Evolutionary conservation across 768 basidiomycete genomes (phyloP), one percentile per base, ranked within the genome.

Genomic region (Kwoniella sp.): DNA sequence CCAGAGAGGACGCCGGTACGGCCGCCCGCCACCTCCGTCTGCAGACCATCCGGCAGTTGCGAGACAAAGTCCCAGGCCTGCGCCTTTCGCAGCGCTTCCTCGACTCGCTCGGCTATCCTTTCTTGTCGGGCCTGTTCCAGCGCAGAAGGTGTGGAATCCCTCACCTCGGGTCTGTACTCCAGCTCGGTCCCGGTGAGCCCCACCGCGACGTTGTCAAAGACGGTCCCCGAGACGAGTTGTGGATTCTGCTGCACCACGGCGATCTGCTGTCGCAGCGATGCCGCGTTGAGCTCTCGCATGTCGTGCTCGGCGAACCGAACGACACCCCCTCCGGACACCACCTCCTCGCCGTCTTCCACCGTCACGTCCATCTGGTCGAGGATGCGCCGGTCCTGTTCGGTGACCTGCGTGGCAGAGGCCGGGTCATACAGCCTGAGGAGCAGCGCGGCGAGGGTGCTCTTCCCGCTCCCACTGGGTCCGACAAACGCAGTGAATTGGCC

Each of bases 201-300:
- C 28, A 59, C 46, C 11, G 69, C 70, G 34, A 74, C 70, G 46
- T 74, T 74, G 36, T 74, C 66, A 34, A 73, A 65, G 23, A 74
- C 61, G 2, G 67, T 65, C 22, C 63, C 69, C 23, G 59, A 56
- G 39, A 66, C 59, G 3, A 72, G 46, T 37, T 63, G 65, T 28
- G 68, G 65, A 37, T 65, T 62, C 33, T 70, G 65, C 12, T 56
- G 60, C 19, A 71, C 70, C 8, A 69, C 63, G 5, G 63, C 50
- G 27, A 71, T 52, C 33, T 65, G 65, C 5, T 50, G 53, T 3
- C 70, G 55, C 3, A 71, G 54, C 53, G 67, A 71, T 10, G 36
- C 52, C 38, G 69, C 38, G 33, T 71, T 71, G 48, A 62, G 49
- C 7, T 57, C 42, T 12, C 58, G 45, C 26, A 68, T 33, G 44